phyloP scores from a whole-genome alignment of 2,329 filamentous ascomycete species.

The Stagonosporopsis cucurbitacearum region DNA sequence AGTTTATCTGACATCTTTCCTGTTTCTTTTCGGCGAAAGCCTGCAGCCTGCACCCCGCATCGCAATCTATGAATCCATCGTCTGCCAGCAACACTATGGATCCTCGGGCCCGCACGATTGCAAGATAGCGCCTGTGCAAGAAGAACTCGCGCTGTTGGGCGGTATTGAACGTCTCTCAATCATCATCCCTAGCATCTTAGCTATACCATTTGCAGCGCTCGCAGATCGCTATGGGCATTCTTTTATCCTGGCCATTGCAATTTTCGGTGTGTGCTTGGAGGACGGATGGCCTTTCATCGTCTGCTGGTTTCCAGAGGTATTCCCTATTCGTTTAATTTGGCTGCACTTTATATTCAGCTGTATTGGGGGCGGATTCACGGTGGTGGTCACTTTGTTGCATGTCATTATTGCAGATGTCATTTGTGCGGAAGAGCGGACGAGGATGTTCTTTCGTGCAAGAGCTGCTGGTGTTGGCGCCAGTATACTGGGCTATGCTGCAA shows the following conservation, averaged over 20 bases:
- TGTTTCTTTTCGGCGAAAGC: conserved; percentile 29
- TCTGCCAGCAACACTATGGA: conserved; percentile 22
- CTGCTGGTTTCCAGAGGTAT: conserved; percentile 23
- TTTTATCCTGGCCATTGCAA: conserved; percentile 21
- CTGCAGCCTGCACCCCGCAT: conserved; percentile 30
- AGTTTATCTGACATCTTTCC: conserved; percentile 26
- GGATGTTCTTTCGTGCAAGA: conserved; percentile 22
- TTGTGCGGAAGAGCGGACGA: conserved; percentile 21
- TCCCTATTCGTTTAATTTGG: conserved; percentile 26
- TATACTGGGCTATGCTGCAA: conserved; percentile 23
- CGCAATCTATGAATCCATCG: conserved; percentile 26
- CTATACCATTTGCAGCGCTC: conserved; percentile 28
- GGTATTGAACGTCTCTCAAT: conserved; percentile 27
- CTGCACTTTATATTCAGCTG: conserved; percentile 25
- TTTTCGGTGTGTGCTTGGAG: conserved; percentile 25
- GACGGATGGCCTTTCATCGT: conserved; percentile 23
- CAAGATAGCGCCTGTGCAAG: conserved; percentile 24
- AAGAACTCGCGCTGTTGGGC: conserved; percentile 22
- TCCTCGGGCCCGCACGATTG: conserved; percentile 17
- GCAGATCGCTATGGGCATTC: conserved; percentile 28
- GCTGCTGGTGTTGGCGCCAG: conserved; percentile 25
- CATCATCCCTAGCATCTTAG: conserved; percentile 27
- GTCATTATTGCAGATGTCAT: conserved; percentile 28
- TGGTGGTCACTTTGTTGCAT: conserved; percentile 25
- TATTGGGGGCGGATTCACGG: conserved; percentile 24